These are phyloP conservation scores for Cryphonectria naterciae DNA, from an alignment of 2,329 filamentous ascomycete species.

Conservation along the genomic window DNA sequence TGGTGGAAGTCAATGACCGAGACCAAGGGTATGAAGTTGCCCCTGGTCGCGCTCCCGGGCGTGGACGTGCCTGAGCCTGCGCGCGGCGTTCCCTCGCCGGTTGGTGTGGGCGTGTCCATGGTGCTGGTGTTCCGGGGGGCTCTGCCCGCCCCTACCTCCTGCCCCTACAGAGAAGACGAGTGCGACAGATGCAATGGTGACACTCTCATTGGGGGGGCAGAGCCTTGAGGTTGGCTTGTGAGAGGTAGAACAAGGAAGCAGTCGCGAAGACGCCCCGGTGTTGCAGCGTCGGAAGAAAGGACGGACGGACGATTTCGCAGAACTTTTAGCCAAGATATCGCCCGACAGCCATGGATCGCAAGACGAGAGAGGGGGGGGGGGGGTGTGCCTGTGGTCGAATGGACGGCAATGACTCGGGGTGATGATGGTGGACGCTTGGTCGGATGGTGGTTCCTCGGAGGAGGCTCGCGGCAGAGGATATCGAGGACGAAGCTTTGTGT, in stretches of 20 bases:
- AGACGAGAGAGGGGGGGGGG: neutral
- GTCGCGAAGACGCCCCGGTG: constrained; percentile 1
- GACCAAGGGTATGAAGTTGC: constrained; percentile 68
- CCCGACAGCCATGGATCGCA: constrained; percentile 22
- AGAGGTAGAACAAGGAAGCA: neutral
- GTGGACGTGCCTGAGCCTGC: constrained; percentile 25
- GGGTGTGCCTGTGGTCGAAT: neutral
- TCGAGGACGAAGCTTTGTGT: neutral
- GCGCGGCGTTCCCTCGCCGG: constrained; percentile 22
- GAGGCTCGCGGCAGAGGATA: constrained; percentile 8
- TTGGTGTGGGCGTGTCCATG: constrained; percentile 28
- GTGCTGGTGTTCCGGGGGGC: constrained; percentile 14
- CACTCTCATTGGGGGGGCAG: constrained; percentile 14
- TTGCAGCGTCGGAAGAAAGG: neutral
- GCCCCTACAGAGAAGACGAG: neutral
- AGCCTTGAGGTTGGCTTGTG: neutral
- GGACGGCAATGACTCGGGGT: constrained; percentile 20
- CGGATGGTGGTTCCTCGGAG: neutral
- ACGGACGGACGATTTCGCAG: neutral
- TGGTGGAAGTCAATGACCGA: constrained; percentile 85
- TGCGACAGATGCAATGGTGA: constrained; percentile 8
- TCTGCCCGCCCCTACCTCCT: constrained; percentile 11
- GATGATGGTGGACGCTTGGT: constrained; percentile 5
- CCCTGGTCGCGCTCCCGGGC: constrained; percentile 28
- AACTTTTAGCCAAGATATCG: neutral